Percentiles rank a stretch among this genome's conserved stretches.
These are phyloP conservation scores for Rhizopogon vulgaris DNA, from an alignment of 768 basidiomycete genomes.

Conservation along the genomic window DNA sequence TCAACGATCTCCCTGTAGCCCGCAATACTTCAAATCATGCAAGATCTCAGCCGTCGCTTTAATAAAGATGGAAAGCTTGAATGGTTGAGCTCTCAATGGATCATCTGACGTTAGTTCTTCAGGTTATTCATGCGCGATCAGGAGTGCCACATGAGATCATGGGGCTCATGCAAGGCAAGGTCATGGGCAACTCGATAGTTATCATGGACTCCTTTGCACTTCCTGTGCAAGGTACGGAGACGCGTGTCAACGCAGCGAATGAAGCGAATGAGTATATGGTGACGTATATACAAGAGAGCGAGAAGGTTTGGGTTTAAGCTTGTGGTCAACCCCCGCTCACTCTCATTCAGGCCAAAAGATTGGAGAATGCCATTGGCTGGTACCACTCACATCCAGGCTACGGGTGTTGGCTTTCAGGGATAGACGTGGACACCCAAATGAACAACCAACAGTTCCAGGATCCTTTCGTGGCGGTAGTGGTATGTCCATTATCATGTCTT, in stretches of 20 bases:
- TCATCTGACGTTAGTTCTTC: slow-evolving; percentile 11
- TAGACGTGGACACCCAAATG: slow-evolving; percentile 96
- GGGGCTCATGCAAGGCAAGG: slow-evolving; percentile 98
- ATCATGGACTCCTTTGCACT: slow-evolving; percentile 97
- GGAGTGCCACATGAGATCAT: slow-evolving; percentile 98
- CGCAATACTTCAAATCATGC: slow-evolving; percentile 80
- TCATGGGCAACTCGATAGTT: slow-evolving; percentile 68
- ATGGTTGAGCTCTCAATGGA: not conserved
- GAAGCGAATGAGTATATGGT: slow-evolving; percentile 99
- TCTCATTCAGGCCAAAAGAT: slow-evolving; percentile 60
- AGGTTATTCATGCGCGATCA: slow-evolving; percentile 98
- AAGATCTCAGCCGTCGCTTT: slow-evolving; percentile 94
- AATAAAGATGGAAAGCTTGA: slow-evolving; percentile 76
- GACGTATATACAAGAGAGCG: slow-evolving; percentile 76
- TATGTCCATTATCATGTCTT: slow-evolving; percentile 32
- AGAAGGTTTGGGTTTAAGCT: slow-evolving; percentile 46
- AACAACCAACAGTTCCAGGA: slow-evolving; percentile 94
- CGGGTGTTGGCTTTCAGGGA: slow-evolving; percentile 98
- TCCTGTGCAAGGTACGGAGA: slow-evolving; percentile 97
- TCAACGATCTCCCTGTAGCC: slow-evolving; percentile 33
- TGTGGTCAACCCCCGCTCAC: not conserved
- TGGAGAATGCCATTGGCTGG: slow-evolving; percentile 92
- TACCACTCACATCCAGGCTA: slow-evolving; percentile 99
- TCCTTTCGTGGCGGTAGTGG: slow-evolving; percentile 95
- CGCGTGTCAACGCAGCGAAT: slow-evolving; percentile 91